A percentile compares a stretch with the other conserved stretches of the same genome.
These are phyloP conservation scores for Mycena olivaceomarginata DNA, from an alignment of 768 basidiomycete species.

Conservation along the genomic window DNA sequence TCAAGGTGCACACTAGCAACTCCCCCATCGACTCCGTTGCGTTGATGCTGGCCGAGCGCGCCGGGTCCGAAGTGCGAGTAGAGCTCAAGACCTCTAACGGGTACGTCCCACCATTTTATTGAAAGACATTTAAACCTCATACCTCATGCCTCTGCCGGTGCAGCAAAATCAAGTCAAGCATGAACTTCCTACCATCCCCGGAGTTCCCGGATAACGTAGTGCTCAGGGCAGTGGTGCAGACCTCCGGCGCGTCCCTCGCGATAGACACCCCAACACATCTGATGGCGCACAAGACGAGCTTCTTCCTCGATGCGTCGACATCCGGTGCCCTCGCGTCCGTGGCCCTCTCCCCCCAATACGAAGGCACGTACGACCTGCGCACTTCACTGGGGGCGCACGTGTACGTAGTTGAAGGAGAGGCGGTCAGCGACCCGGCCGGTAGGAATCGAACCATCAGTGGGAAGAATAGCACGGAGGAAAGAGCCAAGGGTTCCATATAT, in stretches of 20 bases:
- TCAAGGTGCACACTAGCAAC: conserved; percentile 32
- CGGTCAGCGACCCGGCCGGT: neutral
- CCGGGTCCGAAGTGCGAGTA: conserved; percentile 16
- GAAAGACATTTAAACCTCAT: conserved; percentile 2
- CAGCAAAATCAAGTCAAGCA: conserved; percentile 20
- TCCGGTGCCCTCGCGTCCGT: conserved; percentile 5
- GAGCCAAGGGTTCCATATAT: conserved; percentile 9
- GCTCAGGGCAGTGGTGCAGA: conserved; percentile 9
- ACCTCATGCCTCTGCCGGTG: neutral
- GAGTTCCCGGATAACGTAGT: conserved; percentile 24
- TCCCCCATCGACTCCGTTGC: conserved; percentile 2
- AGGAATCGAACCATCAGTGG: conserved; percentile 9
- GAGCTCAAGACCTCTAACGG: conserved; percentile 34
- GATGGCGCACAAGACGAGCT: conserved; percentile 1
- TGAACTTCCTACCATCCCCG: neutral
- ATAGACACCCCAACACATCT: neutral
- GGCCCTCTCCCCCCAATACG: neutral
- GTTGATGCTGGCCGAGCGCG: conserved; percentile 18
- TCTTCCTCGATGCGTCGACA: conserved; percentile 32
- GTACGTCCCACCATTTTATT: conserved; percentile 17
- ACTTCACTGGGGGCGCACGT: conserved; percentile 15
- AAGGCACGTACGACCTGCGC: conserved; percentile 34
- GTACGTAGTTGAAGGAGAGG: conserved; percentile 5
- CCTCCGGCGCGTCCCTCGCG: conserved; percentile 23
- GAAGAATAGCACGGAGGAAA: neutral